A percentile compares a stretch with the other conserved stretches of the same genome.
These are phyloP conservation scores for Geosmithia morbida DNA, from an alignment of 2,329 filamentous ascomycete species.

Conservation along the genomic window DNA sequence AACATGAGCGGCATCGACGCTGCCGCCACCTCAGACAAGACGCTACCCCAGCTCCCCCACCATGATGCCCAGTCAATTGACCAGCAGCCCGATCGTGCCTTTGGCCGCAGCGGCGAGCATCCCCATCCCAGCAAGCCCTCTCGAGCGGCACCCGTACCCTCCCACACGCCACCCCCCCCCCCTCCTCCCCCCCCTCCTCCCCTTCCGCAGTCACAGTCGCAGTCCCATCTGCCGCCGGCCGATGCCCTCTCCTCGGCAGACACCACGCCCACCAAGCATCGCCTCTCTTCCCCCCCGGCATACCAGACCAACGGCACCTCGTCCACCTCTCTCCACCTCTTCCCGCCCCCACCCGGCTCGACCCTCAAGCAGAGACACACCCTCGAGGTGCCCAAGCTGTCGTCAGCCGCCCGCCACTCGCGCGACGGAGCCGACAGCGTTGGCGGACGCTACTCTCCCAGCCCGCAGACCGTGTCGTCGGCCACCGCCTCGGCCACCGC, in stretches of 20 bases:
- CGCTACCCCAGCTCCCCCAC: not conserved
- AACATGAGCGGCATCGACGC: constrained; percentile 7
- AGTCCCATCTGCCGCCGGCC: too few relatives aligned
- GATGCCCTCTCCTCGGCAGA: constrained; percentile 9
- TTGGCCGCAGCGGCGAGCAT: constrained; percentile 4
- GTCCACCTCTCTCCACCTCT: constrained; percentile 31
- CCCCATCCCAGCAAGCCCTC: not conserved
- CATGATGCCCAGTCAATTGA: not conserved
- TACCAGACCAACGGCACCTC: constrained; percentile 27
- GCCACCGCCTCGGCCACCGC: not conserved
- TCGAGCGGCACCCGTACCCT: constrained; percentile 2
- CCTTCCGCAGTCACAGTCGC: too few relatives aligned
- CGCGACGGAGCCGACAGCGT: constrained; percentile 41
- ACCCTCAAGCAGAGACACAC: constrained; percentile 73
- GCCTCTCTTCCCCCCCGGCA: constrained; percentile 51
- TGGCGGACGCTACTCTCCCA: constrained; percentile 72
- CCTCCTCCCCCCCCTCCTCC: constrained; percentile 6
- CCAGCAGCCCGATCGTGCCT: not conserved
- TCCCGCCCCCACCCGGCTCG: constrained; percentile 28
- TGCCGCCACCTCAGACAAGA: not conserved
- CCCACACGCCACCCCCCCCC: constrained; percentile 1
- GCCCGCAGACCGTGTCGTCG: not conserved
- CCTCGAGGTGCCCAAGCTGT: constrained; percentile 65
- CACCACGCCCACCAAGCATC: constrained; percentile 21
- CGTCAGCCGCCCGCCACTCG: constrained; percentile 48